Percentiles rank a stretch among this genome's conserved stretches.
These are phyloP conservation scores for Citrus unshiu DNA, from an alignment of 345 rosid species.

Conservation along the genomic window DNA sequence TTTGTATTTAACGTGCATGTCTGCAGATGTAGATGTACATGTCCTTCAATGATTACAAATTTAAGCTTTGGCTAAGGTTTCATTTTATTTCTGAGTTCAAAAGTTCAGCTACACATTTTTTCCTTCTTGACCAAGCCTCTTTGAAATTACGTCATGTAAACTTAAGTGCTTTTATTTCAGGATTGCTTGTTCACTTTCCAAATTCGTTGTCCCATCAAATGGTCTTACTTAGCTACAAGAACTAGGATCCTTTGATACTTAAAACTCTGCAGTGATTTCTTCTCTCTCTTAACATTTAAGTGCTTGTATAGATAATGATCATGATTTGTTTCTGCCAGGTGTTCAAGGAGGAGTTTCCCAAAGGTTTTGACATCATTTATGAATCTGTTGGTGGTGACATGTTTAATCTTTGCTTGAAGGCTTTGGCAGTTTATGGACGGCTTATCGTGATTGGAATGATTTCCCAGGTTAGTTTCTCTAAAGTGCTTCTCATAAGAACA, in stretches of 20 bases:
- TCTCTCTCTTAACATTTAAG: not conserved
- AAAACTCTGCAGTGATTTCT: not conserved
- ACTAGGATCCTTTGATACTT: too few species aligned
- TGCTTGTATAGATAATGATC: not conserved
- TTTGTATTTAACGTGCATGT: not conserved
- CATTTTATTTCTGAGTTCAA: not conserved
- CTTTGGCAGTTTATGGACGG: constrained; percentile 77
- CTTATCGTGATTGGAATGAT: constrained; percentile 96
- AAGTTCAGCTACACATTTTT: not conserved
- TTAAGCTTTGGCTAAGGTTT: not conserved
- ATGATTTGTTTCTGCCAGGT: constrained; percentile 42
- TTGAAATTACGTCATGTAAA: not conserved
- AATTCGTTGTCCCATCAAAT: not conserved
- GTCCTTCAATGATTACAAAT: not conserved
- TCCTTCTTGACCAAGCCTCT: not conserved
- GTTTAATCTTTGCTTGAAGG: constrained; percentile 82
- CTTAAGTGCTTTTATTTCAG: not conserved
- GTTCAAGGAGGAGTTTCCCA: constrained; percentile 73
- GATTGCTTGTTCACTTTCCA: not conserved
- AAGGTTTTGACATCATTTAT: constrained; percentile 78
- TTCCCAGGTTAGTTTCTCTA: constrained; percentile 62
- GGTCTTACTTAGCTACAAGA: not conserved
- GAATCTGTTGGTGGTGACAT: constrained; percentile 97
- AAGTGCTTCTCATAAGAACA: not conserved
- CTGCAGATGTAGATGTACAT: not conserved